Percentiles rank a stretch among this genome's conserved stretches.
These are phyloP conservation scores for Calamus simplicifolius DNA, from an alignment of 176 grass and related monocot species.

Conservation along the genomic window DNA sequence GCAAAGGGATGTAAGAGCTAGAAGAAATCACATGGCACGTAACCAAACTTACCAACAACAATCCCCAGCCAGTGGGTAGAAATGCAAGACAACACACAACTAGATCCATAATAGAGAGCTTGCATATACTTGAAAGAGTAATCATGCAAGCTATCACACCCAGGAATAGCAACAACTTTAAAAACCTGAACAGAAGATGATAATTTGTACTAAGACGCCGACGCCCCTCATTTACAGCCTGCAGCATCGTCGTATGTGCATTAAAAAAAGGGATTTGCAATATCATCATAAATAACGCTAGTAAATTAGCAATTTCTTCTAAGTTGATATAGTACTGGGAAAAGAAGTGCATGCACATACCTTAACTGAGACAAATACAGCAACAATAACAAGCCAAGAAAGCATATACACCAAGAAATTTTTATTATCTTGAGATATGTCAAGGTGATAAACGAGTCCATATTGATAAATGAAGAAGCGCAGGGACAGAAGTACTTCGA, in stretches of 20 bases:
- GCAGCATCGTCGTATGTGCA: slow-evolving; percentile 21
- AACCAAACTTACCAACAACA: slow-evolving; percentile 55
- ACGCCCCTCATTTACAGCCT: slow-evolving; percentile 66
- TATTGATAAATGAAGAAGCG: slow-evolving; percentile 97
- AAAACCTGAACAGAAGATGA: slow-evolving; percentile 83
- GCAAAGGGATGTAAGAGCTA: not conserved
- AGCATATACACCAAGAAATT: slow-evolving; percentile 84
- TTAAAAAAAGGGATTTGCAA: no score
- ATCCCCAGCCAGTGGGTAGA: slow-evolving; percentile 86
- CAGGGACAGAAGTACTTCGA: slow-evolving; percentile 72
- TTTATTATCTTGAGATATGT: slow-evolving; percentile 85
- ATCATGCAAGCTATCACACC: slow-evolving; percentile 52
- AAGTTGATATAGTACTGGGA: no score
- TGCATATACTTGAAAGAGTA: slow-evolving; percentile 55
- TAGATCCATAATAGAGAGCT: slow-evolving; percentile 75
- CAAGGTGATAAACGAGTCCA: slow-evolving; percentile 89
- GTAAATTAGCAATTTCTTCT: no score
- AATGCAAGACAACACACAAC: slow-evolving; percentile 85
- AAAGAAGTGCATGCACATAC: slow-evolving; percentile 17
- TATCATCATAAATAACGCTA: no score
- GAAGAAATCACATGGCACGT: not conserved
- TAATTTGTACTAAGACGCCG: slow-evolving; percentile 58
- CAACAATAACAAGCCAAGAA: slow-evolving; percentile 87
- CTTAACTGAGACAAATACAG: slow-evolving; percentile 79
- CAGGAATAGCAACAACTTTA: slow-evolving; percentile 72